Evolutionary conservation across 2,329 filamentous ascomycete species (phyloP).

Genomic region (Xylariaceae sp.): DNA sequence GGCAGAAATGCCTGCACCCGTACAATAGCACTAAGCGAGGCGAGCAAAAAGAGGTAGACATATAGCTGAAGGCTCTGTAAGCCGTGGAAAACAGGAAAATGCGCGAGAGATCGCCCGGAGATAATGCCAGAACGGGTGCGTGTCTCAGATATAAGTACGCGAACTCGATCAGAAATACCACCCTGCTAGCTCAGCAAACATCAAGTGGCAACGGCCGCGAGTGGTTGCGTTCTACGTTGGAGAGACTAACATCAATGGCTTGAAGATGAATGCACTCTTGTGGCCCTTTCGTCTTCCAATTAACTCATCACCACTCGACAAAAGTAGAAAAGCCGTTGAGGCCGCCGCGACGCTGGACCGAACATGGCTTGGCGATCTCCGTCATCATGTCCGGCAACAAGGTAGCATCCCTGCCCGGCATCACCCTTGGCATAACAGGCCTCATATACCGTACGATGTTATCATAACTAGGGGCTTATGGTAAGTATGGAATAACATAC

Average conservation of each 20-base stretch:
- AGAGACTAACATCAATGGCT: no score
- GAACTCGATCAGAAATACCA: background rate
- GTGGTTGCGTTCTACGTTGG: no score
- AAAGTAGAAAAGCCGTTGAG: background rate
- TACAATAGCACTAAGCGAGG: no score
- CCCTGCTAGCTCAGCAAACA: background rate
- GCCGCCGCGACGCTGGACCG: background rate
- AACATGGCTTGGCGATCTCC: background rate
- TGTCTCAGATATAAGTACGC: background rate
- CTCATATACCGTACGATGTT: background rate
- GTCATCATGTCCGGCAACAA: constrained; percentile 13
- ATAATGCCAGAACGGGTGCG: constrained; percentile 7
- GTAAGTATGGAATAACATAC: background rate
- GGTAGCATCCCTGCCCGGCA: constrained; percentile 9
- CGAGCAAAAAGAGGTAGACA: background rate
- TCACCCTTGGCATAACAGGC: background rate
- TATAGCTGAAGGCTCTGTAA: background rate
- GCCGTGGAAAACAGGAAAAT: constrained; percentile 7
- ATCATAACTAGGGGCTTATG: background rate
- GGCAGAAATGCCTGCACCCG: no score
- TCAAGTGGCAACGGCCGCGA: no score
- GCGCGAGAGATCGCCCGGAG: constrained; percentile 15
- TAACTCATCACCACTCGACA: no score
- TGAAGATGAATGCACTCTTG: no score
- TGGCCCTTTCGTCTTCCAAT: no score